These are phyloP conservation scores for Adenanthera pavonina DNA, from an alignment of 306 rosid species.

Conservation along the genomic window DNA sequence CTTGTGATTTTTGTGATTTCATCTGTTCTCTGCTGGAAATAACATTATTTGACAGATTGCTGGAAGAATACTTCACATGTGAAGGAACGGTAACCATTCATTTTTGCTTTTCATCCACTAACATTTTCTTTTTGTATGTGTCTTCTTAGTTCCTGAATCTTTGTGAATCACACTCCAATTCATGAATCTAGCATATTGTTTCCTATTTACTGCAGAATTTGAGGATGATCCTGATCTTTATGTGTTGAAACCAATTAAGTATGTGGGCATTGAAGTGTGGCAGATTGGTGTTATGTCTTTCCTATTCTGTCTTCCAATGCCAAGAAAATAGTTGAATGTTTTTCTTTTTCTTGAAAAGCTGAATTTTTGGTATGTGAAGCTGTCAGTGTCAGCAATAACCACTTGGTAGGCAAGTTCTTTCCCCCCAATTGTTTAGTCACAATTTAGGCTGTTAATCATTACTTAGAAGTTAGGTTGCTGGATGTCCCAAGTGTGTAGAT, in stretches of 20 bases:
- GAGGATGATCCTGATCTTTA: slow-evolving; percentile 94
- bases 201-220: slow-evolving; percentile 65
- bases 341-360: background rate
- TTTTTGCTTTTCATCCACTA: no score
- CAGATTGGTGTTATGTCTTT: slow-evolving; percentile 60
- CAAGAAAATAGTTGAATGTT: background rate
- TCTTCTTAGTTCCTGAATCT: background rate
- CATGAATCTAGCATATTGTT: background rate
- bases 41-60: no score
- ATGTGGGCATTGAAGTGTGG: slow-evolving; percentile 98
- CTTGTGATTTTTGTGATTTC: no score
- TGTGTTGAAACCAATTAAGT: slow-evolving; percentile 86
- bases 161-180: background rate
- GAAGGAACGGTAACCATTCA: no score
- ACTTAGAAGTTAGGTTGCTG: background rate
- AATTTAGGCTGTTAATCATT: background rate
- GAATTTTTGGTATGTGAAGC: background rate
- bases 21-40: no score
- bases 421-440: background rate
- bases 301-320: slow-evolving; percentile 1
- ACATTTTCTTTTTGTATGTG: background rate
- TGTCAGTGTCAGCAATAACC: background rate
- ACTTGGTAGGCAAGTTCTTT: background rate
- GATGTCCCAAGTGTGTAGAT: background rate
- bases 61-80: no score